These are phyloP conservation scores for Pythium angustatum DNA, from an alignment of 352 stramenopile species.

Conservation along the genomic window DNA sequence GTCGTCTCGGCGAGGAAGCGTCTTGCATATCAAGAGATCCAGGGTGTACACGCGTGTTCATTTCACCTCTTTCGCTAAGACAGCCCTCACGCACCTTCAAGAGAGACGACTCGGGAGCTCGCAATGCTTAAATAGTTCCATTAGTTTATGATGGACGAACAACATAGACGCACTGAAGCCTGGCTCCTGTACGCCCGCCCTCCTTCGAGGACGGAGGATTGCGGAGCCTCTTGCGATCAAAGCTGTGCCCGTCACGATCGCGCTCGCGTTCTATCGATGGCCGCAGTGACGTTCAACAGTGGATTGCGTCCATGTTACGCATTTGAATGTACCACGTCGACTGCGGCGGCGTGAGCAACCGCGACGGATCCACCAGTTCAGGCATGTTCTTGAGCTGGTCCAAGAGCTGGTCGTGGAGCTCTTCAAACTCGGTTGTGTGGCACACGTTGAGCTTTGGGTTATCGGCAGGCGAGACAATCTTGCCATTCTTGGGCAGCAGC, in stretches of 20 bases:
- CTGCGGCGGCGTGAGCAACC: constrained; percentile 70
- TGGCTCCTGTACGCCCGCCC: too few relatives aligned
- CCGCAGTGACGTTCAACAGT: constrained; percentile 50
- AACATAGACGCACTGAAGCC: neutral
- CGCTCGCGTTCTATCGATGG: too few relatives aligned
- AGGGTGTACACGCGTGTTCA: too few relatives aligned
- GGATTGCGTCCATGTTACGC: constrained; percentile 66
- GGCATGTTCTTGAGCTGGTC: constrained; percentile 37
- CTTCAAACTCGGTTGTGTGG: constrained; percentile 63
- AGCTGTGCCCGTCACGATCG: neutral
- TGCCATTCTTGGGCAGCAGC: constrained; percentile 65
- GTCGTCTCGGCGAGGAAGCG: too few relatives aligned
- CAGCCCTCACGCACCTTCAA: too few relatives aligned
- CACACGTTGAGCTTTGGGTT: constrained; percentile 79
- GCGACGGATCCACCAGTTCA: constrained; percentile 35
- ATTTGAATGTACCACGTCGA: constrained; percentile 87
- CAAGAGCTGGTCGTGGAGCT: constrained; percentile 63
- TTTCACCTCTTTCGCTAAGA: too few relatives aligned
- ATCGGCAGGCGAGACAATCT: constrained; percentile 64
- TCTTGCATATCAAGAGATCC: too few relatives aligned
- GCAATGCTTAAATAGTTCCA: constrained; percentile 3
- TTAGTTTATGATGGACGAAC: constrained; percentile 9
- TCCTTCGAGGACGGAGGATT: neutral
- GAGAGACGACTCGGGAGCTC: too few relatives aligned
- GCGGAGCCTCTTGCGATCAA: neutral